Evolutionary conservation across 2,329 filamentous ascomycete species (phyloP).

Genomic region (Alternaria angustiovoidea): DNA sequence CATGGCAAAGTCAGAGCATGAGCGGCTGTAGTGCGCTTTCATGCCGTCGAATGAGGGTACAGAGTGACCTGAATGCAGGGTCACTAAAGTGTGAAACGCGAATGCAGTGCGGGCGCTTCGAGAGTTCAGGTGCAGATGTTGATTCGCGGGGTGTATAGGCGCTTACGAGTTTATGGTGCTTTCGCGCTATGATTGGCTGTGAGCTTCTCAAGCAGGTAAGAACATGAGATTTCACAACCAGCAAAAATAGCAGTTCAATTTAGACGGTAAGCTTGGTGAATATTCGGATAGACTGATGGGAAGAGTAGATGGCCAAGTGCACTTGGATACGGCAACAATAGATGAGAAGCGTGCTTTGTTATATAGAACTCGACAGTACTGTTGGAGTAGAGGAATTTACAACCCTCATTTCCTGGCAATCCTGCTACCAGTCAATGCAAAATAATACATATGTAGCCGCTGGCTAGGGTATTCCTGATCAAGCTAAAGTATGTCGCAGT

Average conservation of each 20-base stretch:
- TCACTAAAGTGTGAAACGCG: slow-evolving; percentile 33
- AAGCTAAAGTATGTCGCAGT: not conserved
- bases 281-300: not conserved
- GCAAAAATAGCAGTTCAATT: not conserved
- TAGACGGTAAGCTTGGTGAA: not conserved
- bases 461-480: not conserved
- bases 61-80: slow-evolving; percentile 26
- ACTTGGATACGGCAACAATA: not conserved
- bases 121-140: slow-evolving; percentile 25
- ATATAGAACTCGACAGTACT: not conserved
- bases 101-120: slow-evolving; percentile 39
- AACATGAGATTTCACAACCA: not conserved
- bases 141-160: slow-evolving; percentile 39
- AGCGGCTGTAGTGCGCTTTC: slow-evolving; percentile 1
- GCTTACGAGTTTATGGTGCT: slow-evolving; percentile 29
- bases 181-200: slow-evolving; percentile 22
- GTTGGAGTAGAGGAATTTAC: not conserved
- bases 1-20: slow-evolving; percentile 9
- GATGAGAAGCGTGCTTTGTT: not conserved
- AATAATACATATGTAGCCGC: not conserved
- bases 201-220: not conserved
- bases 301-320: not conserved
- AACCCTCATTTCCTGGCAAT: not conserved
- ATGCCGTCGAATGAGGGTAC: slow-evolving; percentile 25
- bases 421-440: not conserved